Conservation (phyloP, 345 rosid species). For the Brassica incana region DNA sequence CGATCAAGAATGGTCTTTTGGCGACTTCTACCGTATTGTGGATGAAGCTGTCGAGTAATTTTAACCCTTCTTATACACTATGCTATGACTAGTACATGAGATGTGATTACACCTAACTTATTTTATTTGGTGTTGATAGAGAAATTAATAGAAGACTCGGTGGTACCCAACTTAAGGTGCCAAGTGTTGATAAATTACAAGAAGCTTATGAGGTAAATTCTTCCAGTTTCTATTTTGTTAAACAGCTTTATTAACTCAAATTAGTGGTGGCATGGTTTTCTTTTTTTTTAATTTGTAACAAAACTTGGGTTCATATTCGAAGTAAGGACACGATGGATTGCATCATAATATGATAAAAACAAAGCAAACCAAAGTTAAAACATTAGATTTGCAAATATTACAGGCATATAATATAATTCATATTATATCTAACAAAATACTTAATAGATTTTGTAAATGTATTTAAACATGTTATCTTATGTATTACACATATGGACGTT, state of each 20-base stretch:
- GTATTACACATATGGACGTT: not conserved
- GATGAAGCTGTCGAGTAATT: slow-evolving; percentile 65
- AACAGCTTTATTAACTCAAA: not conserved
- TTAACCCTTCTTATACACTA: not conserved
- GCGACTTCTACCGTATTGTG: slow-evolving; percentile 51
- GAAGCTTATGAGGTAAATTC: slow-evolving; percentile 46
- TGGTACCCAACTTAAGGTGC: slow-evolving; percentile 68
- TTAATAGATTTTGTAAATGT: not conserved
- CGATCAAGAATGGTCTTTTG: slow-evolving; percentile 19
- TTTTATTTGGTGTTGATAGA: slow-evolving; percentile 36
- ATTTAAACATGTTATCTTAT: not conserved
- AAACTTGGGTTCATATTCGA: not conserved
- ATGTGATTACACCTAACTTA: not conserved
- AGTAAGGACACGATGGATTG: not conserved
- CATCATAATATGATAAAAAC: not conserved
- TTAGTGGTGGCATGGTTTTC: not conserved
- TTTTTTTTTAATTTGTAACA: not conserved
- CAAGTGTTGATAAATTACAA: slow-evolving; percentile 39
- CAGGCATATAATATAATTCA: not conserved
- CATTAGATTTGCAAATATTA: not conserved
- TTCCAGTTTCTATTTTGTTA: not conserved
- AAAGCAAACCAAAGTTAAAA: not conserved
- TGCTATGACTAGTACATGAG: not conserved
- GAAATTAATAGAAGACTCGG: slow-evolving; percentile 65
- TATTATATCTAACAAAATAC: not conserved